Evolutionary conservation across 2,329 filamentous ascomycete species (phyloP), one percentile per base, ranked within the genome.

Genomic region (Diaporthe australafricana): DNA sequence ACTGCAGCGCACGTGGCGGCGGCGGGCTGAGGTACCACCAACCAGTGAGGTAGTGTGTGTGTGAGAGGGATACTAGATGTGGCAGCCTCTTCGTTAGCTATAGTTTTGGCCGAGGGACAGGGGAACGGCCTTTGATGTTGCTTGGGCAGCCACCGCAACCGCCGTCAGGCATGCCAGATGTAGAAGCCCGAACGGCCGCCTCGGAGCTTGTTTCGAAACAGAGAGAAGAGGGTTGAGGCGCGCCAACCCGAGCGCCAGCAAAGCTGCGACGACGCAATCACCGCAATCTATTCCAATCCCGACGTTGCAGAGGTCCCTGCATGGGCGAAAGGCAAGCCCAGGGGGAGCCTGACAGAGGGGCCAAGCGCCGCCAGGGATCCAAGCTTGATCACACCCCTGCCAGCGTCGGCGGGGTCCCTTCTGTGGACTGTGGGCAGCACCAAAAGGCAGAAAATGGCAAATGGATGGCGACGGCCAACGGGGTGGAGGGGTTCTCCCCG

Each of bases 171-270:
- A 65, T 50, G 16, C 60, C 60, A 50, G 30, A 50, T 38, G 45
- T 38, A 27, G 45, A 20, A 65, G 45, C 45, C 60, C 60, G 45
- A 65, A 65, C 25, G 42, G 42, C 30, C 60, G 30, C 42, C 11
- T 38, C 60, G 60, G 60, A 48, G 60, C 22, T 63, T 63, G 42
- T 63, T 63, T 63, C 60, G 60, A 63, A 63, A 63, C 60, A 63
- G 20, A 16, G 40, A n/a, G n/a, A n/a, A n/a, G n/a, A n/a, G n/a
- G n/a, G n/a, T n/a, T n/a, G n/a, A 52, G 20, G 27, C 7, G 11
- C 25, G 8, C 52, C 16, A 27, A 9, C 52, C 40, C 57, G 27
- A 40, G 57, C 57, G 30, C 57, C 27, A 62, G 40, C 25, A 40
- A 40, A 48, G 60, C 60, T 63, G 60, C 60, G 42, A 63, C 60